Conservation (phyloP, 805 yeast genomes). For the Zygoascus flipseniorum region DNA sequence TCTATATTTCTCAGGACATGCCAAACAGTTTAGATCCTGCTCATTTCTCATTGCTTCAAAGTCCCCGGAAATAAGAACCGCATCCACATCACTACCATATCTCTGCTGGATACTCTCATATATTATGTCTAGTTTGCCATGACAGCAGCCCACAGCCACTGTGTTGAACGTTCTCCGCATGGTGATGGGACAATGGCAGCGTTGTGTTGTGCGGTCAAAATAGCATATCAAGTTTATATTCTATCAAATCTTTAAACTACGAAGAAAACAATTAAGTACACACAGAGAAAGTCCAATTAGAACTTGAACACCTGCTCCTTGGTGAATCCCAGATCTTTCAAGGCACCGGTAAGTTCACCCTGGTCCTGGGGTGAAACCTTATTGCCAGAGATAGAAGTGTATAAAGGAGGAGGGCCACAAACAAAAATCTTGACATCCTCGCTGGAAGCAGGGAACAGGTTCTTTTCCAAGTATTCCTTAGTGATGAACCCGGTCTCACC, state of each 20-base stretch:
- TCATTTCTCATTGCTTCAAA: slow-evolving; percentile 68
- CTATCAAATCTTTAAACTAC: too few relatives aligned
- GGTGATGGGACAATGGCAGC: not conserved
- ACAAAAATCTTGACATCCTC: slow-evolving; percentile 71
- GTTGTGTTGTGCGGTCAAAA: not conserved
- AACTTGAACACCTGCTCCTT: slow-evolving; percentile 87
- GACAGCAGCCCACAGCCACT: slow-evolving; percentile 87
- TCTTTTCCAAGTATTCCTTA: slow-evolving; percentile 56
- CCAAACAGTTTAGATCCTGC: slow-evolving; percentile 58
- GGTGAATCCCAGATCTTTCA: slow-evolving; percentile 80
- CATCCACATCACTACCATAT: slow-evolving; percentile 33
- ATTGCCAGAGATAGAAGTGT: slow-evolving; percentile 77
- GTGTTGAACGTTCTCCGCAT: slow-evolving; percentile 26
- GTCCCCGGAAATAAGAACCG: slow-evolving; percentile 82
- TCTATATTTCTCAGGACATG: slow-evolving; percentile 73
- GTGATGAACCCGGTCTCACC: slow-evolving; percentile 70
- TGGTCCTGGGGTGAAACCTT: slow-evolving; percentile 85
- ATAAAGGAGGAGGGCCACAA: slow-evolving; percentile 94
- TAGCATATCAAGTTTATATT: not conserved
- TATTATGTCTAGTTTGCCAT: slow-evolving; percentile 62
- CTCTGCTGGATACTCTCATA: slow-evolving; percentile 32
- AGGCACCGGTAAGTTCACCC: slow-evolving; percentile 86
- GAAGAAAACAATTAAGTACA: too few relatives aligned
- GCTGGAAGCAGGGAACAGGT: slow-evolving; percentile 55
- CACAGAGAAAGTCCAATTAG: slow-evolving; percentile 27